Conservation (phyloP, 306 rosid genomes). For the Pterocarpus macrocarpus region DNA sequence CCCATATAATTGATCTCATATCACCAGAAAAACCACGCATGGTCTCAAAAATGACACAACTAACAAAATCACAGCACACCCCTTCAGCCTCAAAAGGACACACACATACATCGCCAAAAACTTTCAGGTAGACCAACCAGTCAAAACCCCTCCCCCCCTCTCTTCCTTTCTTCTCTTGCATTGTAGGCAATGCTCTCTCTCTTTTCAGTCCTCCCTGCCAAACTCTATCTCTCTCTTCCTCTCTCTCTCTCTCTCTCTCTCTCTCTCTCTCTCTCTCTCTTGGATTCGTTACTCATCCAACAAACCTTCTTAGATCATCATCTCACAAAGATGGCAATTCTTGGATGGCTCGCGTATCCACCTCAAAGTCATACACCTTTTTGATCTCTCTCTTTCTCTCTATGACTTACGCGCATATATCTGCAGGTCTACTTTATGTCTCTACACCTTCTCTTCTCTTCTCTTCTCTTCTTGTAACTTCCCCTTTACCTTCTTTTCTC, state of each 20-base stretch:
- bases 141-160: not conserved
- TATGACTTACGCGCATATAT: not conserved
- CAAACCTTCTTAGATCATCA: slow-evolving; percentile 60
- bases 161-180: not conserved
- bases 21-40: not conserved
- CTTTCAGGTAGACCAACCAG: slow-evolving; percentile 6
- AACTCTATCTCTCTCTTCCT: not conserved
- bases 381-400: not conserved
- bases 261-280: not conserved
- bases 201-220: not conserved
- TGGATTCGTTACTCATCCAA: slow-evolving; percentile 34
- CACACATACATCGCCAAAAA: not conserved
- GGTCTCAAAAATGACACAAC: not conserved
- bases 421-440: slow-evolving; percentile 49
- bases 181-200: not conserved
- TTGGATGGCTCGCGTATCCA: slow-evolving; percentile 60
- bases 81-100: not conserved
- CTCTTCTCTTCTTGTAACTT: slow-evolving; percentile 18
- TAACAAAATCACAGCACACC: no score
- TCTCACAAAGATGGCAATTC: slow-evolving; percentile 43
- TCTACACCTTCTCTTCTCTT: slow-evolving; percentile 26
- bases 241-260: not conserved
- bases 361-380: slow-evolving; percentile 73
- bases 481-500: slow-evolving; percentile 29
- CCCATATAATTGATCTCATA: no score